Percentiles rank a stretch among this genome's conserved stretches.
Evolutionary conservation across 805 yeast species (phyloP).

Genomic region (Ogataea angusta): DNA sequence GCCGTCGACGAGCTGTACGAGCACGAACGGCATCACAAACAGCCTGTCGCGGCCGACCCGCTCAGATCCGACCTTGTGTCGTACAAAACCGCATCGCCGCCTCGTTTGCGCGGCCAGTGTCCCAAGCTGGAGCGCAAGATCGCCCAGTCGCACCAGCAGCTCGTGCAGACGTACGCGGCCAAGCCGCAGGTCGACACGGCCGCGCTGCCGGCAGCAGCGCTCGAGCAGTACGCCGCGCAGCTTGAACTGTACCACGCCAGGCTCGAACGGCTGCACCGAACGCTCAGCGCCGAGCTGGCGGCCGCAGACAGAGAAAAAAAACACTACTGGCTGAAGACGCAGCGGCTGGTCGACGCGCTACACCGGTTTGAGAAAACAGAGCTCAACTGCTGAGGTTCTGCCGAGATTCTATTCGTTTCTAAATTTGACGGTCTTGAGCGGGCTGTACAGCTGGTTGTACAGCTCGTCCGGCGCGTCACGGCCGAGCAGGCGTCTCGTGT

Average conservation of each 20-base stretch:
- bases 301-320: slow-evolving; percentile 17
- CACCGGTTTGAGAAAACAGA: slow-evolving; percentile 8
- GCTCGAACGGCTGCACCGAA: slow-evolving; percentile 14
- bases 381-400: too few species aligned
- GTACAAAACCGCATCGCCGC: not conserved
- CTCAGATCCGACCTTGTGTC: not conserved
- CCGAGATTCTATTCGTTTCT: slow-evolving; percentile 25
- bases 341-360: slow-evolving; percentile 23
- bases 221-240: slow-evolving; percentile 16
- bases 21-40: not conserved
- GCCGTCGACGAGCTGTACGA: slow-evolving; percentile 8
- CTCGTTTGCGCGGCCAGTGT: not conserved
- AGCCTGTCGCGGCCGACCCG: not conserved
- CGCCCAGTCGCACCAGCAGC: not conserved
- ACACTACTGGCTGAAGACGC: slow-evolving; percentile 28
- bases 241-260: slow-evolving; percentile 23
- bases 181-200: slow-evolving; percentile 7
- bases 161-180: not conserved
- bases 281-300: slow-evolving; percentile 23
- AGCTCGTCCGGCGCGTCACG: slow-evolving; percentile 32
- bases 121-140: slow-evolving; percentile 3
- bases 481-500: slow-evolving; percentile 38
- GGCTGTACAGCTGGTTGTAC: slow-evolving; percentile 30
- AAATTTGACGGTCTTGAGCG: slow-evolving; percentile 30
- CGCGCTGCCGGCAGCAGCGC: slow-evolving; percentile 13